These are phyloP conservation scores for Plenodomus tracheiphilus DNA, from an alignment of 2,329 filamentous ascomycete species.

Conservation along the genomic window DNA sequence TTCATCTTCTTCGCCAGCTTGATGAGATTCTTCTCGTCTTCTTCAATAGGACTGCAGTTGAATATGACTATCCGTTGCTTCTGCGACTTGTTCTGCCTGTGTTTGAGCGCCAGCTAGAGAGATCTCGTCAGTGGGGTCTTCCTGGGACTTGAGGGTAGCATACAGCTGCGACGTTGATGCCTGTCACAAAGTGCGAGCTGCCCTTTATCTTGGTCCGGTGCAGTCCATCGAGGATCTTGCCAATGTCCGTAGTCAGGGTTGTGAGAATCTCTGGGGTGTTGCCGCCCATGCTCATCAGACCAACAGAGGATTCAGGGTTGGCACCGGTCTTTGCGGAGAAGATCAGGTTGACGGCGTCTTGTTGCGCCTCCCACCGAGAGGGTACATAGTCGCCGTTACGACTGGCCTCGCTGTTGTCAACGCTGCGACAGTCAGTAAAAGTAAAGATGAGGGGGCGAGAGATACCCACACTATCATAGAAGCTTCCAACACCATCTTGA, in stretches of 20 bases:
- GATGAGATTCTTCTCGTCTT: slow-evolving; percentile 85
- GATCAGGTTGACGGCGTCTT: slow-evolving; percentile 91
- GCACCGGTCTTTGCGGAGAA: slow-evolving; percentile 94
- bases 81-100: slow-evolving; percentile 96
- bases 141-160: slow-evolving; percentile 50
- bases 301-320: slow-evolving; percentile 96
- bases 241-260: slow-evolving; percentile 93
- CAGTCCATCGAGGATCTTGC: slow-evolving; percentile 90
- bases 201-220: slow-evolving; percentile 84
- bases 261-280: slow-evolving; percentile 97
- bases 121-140: slow-evolving; percentile 35
- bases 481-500: slow-evolving; percentile 96
- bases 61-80: slow-evolving; percentile 96
- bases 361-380: slow-evolving; percentile 93
- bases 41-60: slow-evolving; percentile 87
- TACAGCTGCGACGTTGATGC: slow-evolving; percentile 93
- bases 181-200: slow-evolving; percentile 83
- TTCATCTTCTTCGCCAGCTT: slow-evolving; percentile 98
- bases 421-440: slow-evolving; percentile 53
- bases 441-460: slow-evolving; percentile 18
- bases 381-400: slow-evolving; percentile 92
- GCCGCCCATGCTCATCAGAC: slow-evolving; percentile 98
- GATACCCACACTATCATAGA: slow-evolving; percentile 82
- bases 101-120: slow-evolving; percentile 85
- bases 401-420: slow-evolving; percentile 99